Evolutionary conservation across 2,329 filamentous ascomycete genomes (phyloP).

Genomic region (Pyrenochaeta sp.): DNA sequence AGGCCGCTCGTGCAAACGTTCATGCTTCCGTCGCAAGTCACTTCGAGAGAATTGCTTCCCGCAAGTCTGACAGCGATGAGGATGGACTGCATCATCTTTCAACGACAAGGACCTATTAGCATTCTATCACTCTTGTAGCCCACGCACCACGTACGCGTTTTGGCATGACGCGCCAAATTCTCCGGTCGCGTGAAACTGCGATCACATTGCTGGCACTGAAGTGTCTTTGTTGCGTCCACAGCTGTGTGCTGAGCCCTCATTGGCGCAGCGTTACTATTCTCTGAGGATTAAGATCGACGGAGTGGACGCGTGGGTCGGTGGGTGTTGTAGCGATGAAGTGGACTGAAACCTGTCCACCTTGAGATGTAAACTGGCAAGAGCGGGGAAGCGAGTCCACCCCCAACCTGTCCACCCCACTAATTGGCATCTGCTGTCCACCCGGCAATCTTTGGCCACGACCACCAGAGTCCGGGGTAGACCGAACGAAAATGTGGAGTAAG

Average conservation of each 20-base stretch:
- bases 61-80: conserved; percentile 7
- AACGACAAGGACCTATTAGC: not conserved
- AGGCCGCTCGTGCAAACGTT: conserved; percentile 7
- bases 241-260: not conserved
- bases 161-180: conserved; percentile 12
- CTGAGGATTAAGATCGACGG: too few relatives aligned
- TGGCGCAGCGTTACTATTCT: not conserved
- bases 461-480: not conserved
- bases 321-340: not conserved
- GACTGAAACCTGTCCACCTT: not conserved
- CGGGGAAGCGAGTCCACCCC: not conserved
- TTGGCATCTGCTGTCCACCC: not conserved
- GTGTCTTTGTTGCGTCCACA: not conserved
- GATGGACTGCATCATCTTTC: conserved; percentile 3
- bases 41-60: conserved; percentile 7
- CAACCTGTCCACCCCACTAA: too few relatives aligned
- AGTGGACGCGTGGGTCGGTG: not conserved
- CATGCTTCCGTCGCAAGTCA: conserved; percentile 11
- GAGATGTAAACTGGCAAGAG: not conserved
- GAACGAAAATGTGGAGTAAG: too few relatives aligned
- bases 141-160: conserved; percentile 7
- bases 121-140: not conserved
- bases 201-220: conserved; percentile 8
- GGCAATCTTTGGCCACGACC: not conserved
- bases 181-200: conserved; percentile 10